Evolutionary conservation across 1,139 yeast species (phyloP).

Genomic region (Kodamaea sp.): DNA sequence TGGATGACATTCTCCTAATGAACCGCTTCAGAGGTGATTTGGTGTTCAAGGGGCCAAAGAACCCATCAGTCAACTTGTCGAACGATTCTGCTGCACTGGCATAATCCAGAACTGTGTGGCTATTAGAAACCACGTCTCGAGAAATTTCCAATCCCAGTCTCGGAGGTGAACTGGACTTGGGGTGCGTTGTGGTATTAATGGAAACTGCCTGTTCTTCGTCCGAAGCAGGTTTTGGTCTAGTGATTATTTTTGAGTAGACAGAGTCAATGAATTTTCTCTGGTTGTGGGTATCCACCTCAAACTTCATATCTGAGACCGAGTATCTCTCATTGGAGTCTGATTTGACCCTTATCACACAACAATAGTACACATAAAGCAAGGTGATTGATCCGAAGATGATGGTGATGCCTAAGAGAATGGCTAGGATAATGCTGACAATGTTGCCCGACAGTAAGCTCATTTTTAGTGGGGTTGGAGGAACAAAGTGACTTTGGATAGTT

Average conservation of each 20-base stretch:
- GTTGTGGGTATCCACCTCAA: background rate
- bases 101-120: slow-evolving; percentile 15
- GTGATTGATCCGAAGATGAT: background rate
- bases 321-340: background rate
- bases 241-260: background rate
- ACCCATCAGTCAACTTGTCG: slow-evolving; percentile 14
- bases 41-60: slow-evolving; percentile 1
- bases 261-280: background rate
- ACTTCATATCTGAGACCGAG: background rate
- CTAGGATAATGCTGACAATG: background rate
- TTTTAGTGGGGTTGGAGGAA: too few species aligned
- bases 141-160: too few species aligned
- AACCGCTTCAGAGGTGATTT: background rate
- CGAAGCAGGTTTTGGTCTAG: too few species aligned
- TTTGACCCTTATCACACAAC: background rate
- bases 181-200: too few species aligned
- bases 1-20: slow-evolving; percentile 11
- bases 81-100: slow-evolving; percentile 20
- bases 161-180: too few species aligned
- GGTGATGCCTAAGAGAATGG: background rate
- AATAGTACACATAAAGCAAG: background rate
- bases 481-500: too few species aligned
- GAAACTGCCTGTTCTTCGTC: too few species aligned
- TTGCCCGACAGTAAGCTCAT: background rate
- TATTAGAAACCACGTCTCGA: too few species aligned